These are phyloP conservation scores for Trichopus zeylanicus DNA, from an alignment of 116 monocot species.

Conservation along the genomic window DNA sequence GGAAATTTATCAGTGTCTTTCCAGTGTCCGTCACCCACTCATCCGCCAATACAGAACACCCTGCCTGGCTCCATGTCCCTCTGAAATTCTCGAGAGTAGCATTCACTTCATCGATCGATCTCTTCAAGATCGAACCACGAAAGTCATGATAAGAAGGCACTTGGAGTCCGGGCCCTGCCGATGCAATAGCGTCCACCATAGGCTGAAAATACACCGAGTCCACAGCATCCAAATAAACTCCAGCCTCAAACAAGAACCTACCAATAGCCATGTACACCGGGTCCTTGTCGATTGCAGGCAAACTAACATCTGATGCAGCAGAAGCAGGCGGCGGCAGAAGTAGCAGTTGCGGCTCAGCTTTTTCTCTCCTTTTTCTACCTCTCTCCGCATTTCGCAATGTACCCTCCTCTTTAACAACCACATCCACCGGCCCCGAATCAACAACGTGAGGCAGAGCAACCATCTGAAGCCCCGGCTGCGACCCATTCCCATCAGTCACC, in stretches of 20 bases:
- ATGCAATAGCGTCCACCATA: slow-evolving; percentile 72
- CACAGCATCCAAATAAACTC: slow-evolving; percentile 63
- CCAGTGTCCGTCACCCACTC: slow-evolving; percentile 60
- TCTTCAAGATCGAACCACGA: slow-evolving; percentile 63
- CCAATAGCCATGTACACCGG: slow-evolving; percentile 64
- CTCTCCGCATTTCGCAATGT: slow-evolving; percentile 15
- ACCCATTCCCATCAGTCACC: not conserved
- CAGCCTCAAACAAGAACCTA: slow-evolving; percentile 69
- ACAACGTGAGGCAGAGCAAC: slow-evolving; percentile 22
- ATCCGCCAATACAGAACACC: slow-evolving; percentile 86
- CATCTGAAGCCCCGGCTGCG: slow-evolving; percentile 3
- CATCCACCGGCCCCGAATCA: slow-evolving; percentile 18
- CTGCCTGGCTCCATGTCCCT: slow-evolving; percentile 60
- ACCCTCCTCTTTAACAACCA: slow-evolving; percentile 30
- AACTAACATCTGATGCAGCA: slow-evolving; percentile 5
- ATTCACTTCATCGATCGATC: slow-evolving; percentile 47
- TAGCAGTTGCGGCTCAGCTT: slow-evolving; percentile 7
- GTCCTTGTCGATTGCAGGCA: slow-evolving; percentile 31
- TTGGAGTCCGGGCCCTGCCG: slow-evolving; percentile 36
- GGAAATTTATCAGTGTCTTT: slow-evolving; percentile 70
- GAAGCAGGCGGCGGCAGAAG: not conserved
- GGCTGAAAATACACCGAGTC: slow-evolving; percentile 71
- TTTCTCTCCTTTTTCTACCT: slow-evolving; percentile 34
- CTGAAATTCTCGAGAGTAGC: slow-evolving; percentile 35
- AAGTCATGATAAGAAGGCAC: slow-evolving; percentile 65